Base-by-base conservation (phyloP, 192 early-diverging fungal species). In the Fimicolochytrium jonesii region DNA sequence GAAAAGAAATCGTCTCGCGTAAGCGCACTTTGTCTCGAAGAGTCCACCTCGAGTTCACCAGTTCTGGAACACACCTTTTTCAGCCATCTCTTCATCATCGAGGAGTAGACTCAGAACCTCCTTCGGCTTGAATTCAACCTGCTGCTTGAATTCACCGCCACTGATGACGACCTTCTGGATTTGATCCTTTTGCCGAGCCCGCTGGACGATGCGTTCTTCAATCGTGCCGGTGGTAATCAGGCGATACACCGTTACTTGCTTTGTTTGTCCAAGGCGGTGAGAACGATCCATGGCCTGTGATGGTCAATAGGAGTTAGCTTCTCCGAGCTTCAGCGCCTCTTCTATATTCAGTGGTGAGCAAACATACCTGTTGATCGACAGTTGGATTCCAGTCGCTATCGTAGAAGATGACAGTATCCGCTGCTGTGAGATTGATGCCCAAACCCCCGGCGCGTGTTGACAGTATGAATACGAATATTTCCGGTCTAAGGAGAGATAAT, bases 111-210 rank as follows among this genome's bases (percentile, higher is more conserved):
- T 88, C 34, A 92, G 85, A 65, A 95, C 91, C 68, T 95, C 92
- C 49, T 90, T 87, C 13, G 92, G 88, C 70, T 91, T 94, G 37
- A 91, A 88, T 47, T 92, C 91, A 23, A 90, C 87, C 71, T 79
- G 82, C 45, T 64, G 61, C 69, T 84, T 86, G 66, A 86, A 87
- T 56, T 91, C 90, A 5, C 90, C 90, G n/a, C 93, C 92, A 17
- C 90, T 87, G 59, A 95, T 93, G 35, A 95, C 92, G 1, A 95
- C 91, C 51, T 90, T 90, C 64, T 95, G 92, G 20, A 94, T 94
- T 67, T 95, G 88, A 69, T 93, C 90, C 77, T 94, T 94, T 61
- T 92, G 90, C 64, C 84, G 77, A 9, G 93, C 92, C 3, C 81
- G 71, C 34, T 86, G 76, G 36, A 95, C 66, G 42, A 95, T 91